Evolutionary conservation across 257 asterid species (phyloP), one percentile per base, ranked within the genome.

Genomic region (Salvia hispanica): DNA sequence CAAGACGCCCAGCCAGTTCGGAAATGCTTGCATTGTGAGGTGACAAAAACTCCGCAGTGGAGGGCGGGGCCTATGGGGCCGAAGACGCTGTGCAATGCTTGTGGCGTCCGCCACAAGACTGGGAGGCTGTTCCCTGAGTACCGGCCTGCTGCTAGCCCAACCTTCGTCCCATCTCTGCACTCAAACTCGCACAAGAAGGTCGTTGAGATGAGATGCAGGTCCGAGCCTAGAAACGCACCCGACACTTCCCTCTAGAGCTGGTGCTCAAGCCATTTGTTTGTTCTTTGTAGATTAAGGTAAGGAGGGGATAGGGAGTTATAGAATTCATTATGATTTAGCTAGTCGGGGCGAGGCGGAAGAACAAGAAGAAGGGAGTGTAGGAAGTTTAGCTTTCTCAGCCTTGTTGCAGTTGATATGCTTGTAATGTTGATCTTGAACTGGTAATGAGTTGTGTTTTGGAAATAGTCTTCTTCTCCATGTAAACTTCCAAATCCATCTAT

Each of bases 151-250:
- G 85, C 84, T 6, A 83, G 92, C 45, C 92, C 92, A 0, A 83
- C 89, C 12, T 86, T 83, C 43, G 70, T 84, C 21, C 85, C 88
- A 0, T 71, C 81, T 7, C 46, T 83, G 72, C 92, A 86, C 71
- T 86, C 92, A 6, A 86, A 84, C 78, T 83, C 89, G n/a, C 88
- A 86, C 79, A 81, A 74, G 80, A 82, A 86, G 44, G 90, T 86
- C 16, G 28, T 76, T 3, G 87, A 83, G 73, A 86, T 83, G 90
- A 78, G 92, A 55, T 72, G 21, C 79, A 77, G 69, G 58, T 25
- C 15, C 9, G 85, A 25, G 51, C 44, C 77, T 0, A 58, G 28
- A 18, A 62, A 12, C 36, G 62, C 55, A 31, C 48, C 72, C 0
- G 25, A 46, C 3, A 47, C 67, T 55, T 57, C 61, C 40, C 36